These are phyloP conservation scores for Fusarium metavorans DNA, from an alignment of 2,329 filamentous ascomycete genomes.

Conservation along the genomic window DNA sequence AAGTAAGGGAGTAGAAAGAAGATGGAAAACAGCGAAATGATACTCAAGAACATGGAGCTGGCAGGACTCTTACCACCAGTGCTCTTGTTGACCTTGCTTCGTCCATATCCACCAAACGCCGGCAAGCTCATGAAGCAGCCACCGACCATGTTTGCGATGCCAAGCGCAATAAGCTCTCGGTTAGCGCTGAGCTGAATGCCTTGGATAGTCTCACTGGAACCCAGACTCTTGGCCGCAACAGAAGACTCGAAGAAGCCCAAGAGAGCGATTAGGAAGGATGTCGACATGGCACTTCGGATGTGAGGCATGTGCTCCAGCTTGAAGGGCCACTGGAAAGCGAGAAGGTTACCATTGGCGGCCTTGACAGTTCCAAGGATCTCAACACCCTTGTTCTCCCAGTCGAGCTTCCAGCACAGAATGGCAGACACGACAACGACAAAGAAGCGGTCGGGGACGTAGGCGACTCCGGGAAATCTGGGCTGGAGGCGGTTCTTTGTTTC, in stretches of 20 bases:
- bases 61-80: slow-evolving; percentile 94
- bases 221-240: slow-evolving; percentile 92
- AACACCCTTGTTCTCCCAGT: slow-evolving; percentile 84
- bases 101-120: slow-evolving; percentile 94
- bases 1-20: slow-evolving; percentile 89
- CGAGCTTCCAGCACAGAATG: slow-evolving; percentile 79
- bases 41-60: slow-evolving; percentile 87
- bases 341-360: slow-evolving; percentile 76
- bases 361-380: slow-evolving; percentile 87
- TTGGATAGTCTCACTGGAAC: slow-evolving; percentile 76
- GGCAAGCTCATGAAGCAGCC: slow-evolving; percentile 93
- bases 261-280: slow-evolving; percentile 91
- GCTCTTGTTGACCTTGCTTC: slow-evolving; percentile 93
- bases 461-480: slow-evolving; percentile 81
- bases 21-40: slow-evolving; percentile 85
- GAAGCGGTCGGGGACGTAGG: slow-evolving; percentile 93
- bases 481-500: slow-evolving; percentile 85
- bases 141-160: slow-evolving; percentile 89
- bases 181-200: slow-evolving; percentile 90
- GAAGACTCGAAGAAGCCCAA: slow-evolving; percentile 99
- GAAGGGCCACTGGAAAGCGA: slow-evolving; percentile 90
- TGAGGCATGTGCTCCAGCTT: slow-evolving; percentile 80
- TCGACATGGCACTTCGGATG: slow-evolving; percentile 87
- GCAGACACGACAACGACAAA: slow-evolving; percentile 88
- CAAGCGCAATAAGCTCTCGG: slow-evolving; percentile 91